These are phyloP conservation scores for Prunus yedoensis DNA, from an alignment of 331 rosid genomes.

Conservation along the genomic window DNA sequence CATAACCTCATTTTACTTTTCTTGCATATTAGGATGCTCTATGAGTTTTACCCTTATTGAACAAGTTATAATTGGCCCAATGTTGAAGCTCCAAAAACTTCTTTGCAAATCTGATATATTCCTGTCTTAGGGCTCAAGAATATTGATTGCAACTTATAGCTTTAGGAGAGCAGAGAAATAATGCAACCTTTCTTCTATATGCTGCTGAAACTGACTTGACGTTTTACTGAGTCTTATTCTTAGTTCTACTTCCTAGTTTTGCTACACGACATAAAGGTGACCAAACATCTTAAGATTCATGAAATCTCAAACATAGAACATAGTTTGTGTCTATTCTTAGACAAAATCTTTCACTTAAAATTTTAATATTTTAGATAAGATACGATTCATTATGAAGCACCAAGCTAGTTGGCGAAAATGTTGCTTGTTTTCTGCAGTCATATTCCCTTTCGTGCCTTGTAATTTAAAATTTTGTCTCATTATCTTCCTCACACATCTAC, in stretches of 20 bases:
- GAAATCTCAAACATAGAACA: neutral
- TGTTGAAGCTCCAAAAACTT: neutral
- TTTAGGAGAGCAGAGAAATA: neutral
- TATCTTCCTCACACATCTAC: neutral
- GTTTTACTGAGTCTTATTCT: neutral
- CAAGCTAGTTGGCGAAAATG: neutral
- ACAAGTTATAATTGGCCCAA: neutral
- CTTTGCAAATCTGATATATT: slow-evolving; percentile 4
- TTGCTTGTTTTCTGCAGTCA: neutral
- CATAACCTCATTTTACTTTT: neutral
- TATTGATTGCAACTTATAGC: neutral
- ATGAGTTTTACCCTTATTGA: neutral
- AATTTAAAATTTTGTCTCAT: neutral
- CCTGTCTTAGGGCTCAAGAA: neutral
- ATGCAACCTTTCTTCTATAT: neutral
- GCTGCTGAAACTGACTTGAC: neutral
- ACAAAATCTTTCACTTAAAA: neutral
- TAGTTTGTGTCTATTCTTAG: neutral
- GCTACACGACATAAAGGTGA: neutral
- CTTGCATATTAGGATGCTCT: neutral
- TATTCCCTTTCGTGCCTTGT: neutral
- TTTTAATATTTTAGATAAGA: neutral
- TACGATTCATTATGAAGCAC: neutral
- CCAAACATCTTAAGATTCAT: neutral
- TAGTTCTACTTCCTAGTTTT: neutral